phyloP scores from a whole-genome alignment of 192 early-diverging fungal genomes.

The Globomyces pollinis-pini region DNA sequence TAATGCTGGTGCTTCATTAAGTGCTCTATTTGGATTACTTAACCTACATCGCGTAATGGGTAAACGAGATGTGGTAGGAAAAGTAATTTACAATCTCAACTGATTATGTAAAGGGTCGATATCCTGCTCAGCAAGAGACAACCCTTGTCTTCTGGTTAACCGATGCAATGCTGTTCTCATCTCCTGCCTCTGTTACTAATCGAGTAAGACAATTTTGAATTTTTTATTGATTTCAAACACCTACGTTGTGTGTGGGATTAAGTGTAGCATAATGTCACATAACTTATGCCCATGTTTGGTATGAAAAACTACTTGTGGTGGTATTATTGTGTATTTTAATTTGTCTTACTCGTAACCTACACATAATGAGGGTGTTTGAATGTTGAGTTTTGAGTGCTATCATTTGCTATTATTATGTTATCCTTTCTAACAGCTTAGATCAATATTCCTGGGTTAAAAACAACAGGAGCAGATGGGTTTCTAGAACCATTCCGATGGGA shows the following conservation, averaged over 20 bases:
- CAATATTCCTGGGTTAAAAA: slow-evolving; percentile 54
- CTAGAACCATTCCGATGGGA: slow-evolving; percentile 81
- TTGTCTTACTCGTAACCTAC: too few relatives aligned
- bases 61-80: slow-evolving; percentile 60
- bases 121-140: slow-evolving; percentile 53
- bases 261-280: too few relatives aligned
- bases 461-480: slow-evolving; percentile 60
- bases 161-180: slow-evolving; percentile 52
- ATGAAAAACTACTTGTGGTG: too few relatives aligned
- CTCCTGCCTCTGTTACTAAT: neutral
- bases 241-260: neutral
- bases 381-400: too few relatives aligned
- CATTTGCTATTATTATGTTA: neutral
- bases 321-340: too few relatives aligned
- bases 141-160: slow-evolving; percentile 74
- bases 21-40: slow-evolving; percentile 62
- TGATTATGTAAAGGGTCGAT: slow-evolving; percentile 47
- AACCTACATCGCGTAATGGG: slow-evolving; percentile 53
- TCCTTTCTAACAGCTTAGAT: slow-evolving; percentile 31
- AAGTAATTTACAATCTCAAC: slow-evolving; percentile 19
- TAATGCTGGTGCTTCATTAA: slow-evolving; percentile 56
- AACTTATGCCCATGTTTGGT: too few relatives aligned
- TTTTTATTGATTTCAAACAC: neutral
- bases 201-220: slow-evolving; percentile 1
- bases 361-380: too few relatives aligned